Conservation (phyloP, 140 eudicot genomes). For the Anethum foeniculum region DNA sequence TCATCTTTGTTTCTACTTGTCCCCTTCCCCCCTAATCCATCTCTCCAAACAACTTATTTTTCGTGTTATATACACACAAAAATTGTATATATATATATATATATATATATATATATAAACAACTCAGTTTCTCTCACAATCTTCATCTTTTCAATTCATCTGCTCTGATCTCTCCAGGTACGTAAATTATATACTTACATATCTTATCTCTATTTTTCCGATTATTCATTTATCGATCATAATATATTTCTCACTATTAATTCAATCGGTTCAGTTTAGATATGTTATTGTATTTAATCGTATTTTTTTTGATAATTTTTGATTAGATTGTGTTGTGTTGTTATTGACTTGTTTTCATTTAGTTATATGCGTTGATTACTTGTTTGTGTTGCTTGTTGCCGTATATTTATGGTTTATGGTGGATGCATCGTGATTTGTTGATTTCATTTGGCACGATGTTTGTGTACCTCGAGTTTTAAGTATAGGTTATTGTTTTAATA, state of each 20-base stretch:
- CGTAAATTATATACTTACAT: background rate
- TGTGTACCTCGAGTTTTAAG: background rate
- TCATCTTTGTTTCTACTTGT: background rate
- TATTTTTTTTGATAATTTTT: too few species aligned
- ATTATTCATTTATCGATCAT: background rate
- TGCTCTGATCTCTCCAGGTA: background rate
- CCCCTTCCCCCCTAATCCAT: background rate
- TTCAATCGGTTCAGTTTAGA: background rate
- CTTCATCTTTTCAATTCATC: background rate
- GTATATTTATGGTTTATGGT: background rate
- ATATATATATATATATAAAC: too few species aligned
- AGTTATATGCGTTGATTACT: background rate
- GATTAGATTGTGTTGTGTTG: background rate
- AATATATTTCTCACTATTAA: background rate
- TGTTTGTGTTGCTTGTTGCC: too few species aligned
- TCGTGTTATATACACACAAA: background rate
- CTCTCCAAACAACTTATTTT: background rate
- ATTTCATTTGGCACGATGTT: too few species aligned
- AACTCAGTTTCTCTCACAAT: background rate
- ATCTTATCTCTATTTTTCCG: background rate
- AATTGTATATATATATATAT: too few species aligned
- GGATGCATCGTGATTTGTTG: background rate
- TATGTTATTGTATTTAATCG: too few species aligned
- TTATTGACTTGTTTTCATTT: background rate
- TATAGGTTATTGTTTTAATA: too few species aligned